Conservation (phyloP, 148 eudicot species). For the Fagopyrum tataricum region DNA sequence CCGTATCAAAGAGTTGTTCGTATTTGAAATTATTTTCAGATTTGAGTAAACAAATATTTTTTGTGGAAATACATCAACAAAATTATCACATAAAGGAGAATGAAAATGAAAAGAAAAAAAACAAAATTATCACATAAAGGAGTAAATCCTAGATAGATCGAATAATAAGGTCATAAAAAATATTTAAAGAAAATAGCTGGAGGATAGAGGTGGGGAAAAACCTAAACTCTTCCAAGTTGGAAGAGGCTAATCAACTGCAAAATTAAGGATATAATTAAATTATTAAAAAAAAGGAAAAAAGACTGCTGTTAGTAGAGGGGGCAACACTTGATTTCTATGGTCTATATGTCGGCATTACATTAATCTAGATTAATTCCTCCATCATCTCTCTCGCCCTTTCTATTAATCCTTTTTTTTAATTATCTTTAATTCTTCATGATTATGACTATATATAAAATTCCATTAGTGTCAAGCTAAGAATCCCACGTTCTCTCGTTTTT, state of each 20-base stretch:
- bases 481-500: constrained; percentile 12
- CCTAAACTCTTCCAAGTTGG: neutral
- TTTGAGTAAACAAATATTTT: neutral
- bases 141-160: constrained; percentile 1
- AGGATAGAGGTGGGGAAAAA: neutral
- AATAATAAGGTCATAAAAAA: neutral
- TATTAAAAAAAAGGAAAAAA: neutral
- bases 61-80: neutral
- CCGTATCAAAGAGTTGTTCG: too few species aligned
- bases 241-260: neutral
- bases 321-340: constrained; percentile 9
- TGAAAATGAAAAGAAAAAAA: neutral
- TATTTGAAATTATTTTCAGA: too few species aligned
- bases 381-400: constrained; percentile 8
- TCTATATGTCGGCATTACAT: constrained; percentile 11
- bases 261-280: neutral
- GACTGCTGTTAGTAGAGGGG: neutral
- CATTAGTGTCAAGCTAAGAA: neutral
- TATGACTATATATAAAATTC: constrained; percentile 4
- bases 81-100: too few species aligned
- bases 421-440: neutral
- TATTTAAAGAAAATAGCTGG: constrained; percentile 1
- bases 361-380: constrained; percentile 4
- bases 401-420: neutral
- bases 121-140: neutral